Percentiles rank a stretch among this genome's conserved stretches.
phyloP scores from a whole-genome alignment of 2,329 filamentous ascomycete genomes.

The Emydomyces testavorans region DNA sequence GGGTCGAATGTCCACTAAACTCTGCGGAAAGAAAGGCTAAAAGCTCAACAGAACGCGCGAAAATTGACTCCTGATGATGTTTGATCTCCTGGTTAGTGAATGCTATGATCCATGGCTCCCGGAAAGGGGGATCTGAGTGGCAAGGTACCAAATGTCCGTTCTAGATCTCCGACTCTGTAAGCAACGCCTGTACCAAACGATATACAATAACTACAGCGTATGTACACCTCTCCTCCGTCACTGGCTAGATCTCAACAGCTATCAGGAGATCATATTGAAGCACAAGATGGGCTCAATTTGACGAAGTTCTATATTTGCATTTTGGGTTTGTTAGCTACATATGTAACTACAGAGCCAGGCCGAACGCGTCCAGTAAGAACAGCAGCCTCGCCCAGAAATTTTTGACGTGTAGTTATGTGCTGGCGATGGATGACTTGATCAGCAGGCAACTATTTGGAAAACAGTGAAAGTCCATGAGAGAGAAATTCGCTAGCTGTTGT shows the following conservation, averaged over 20 bases:
- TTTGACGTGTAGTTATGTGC: neutral
- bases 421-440: slow-evolving; percentile 5
- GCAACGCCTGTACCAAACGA: neutral
- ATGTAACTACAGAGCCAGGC: no score
- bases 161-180: no score
- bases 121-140: slow-evolving; percentile 4
- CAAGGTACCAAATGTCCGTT: no score
- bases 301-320: slow-evolving; percentile 1
- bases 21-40: neutral
- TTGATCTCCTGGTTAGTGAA: slow-evolving; percentile 8
- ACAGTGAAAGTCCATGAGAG: neutral
- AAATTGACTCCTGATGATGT: no score
- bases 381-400: neutral
- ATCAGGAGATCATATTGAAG: neutral
- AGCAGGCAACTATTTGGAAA: neutral
- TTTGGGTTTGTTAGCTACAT: slow-evolving; percentile 9
- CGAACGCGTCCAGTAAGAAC: slow-evolving; percentile 2
- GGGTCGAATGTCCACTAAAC: neutral
- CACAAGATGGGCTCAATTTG: slow-evolving; percentile 9
- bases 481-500: no score
- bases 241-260: neutral
- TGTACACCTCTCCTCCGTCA: neutral
- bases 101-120: slow-evolving; percentile 6
- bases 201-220: neutral
- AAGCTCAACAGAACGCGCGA: neutral